phyloP scores from a whole-genome alignment of 192 early-diverging fungal genomes.

The Mortierella hygrophila region DNA sequence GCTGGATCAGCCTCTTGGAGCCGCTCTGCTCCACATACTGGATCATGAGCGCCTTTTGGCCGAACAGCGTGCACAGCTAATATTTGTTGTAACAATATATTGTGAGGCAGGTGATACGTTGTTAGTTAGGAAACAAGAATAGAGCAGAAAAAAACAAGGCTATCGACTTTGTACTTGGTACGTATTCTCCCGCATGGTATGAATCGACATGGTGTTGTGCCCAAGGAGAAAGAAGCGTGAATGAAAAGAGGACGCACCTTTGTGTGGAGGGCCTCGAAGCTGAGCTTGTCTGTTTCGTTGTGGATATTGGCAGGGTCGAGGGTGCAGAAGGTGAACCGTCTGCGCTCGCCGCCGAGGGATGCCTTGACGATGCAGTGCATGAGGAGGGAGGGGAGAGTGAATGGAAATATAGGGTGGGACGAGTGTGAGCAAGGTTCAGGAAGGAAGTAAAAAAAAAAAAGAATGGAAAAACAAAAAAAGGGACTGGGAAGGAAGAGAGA shows the following conservation, averaged over 20 bases:
- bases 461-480: too few species aligned
- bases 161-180: background rate
- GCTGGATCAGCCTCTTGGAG: background rate
- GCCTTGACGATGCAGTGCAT: slow-evolving; percentile 50
- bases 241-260: slow-evolving; percentile 27
- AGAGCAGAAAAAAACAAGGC: slow-evolving; percentile 2
- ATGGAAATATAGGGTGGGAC: background rate
- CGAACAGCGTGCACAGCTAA: slow-evolving; percentile 43
- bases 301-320: slow-evolving; percentile 23
- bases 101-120: background rate
- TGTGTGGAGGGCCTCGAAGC: slow-evolving; percentile 21
- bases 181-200: background rate
- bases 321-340: slow-evolving; percentile 35
- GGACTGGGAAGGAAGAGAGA: background rate
- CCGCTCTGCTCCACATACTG: slow-evolving; percentile 17
- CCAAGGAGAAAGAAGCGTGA: background rate
- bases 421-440: background rate
- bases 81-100: background rate
- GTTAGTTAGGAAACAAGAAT: background rate
- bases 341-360: slow-evolving; percentile 12
- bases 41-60: slow-evolving; percentile 23
- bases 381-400: too few species aligned
- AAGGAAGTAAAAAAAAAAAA: background rate
- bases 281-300: slow-evolving; percentile 11
- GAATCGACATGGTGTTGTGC: background rate